These are phyloP conservation scores for Amanita subjunquillea DNA, from an alignment of 768 basidiomycete species.

Conservation along the genomic window DNA sequence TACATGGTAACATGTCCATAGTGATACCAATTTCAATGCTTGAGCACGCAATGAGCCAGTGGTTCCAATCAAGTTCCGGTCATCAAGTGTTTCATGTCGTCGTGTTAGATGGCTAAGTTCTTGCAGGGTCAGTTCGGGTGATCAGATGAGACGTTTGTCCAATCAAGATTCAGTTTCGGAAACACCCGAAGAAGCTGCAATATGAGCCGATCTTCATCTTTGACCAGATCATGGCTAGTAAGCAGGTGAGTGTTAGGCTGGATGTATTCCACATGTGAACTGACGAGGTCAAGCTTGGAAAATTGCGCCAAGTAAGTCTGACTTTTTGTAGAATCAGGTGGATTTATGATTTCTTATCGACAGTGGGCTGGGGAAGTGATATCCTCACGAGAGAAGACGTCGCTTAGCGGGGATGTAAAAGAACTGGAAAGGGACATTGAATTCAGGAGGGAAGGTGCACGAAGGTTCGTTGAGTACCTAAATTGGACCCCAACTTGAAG, in stretches of 20 bases:
- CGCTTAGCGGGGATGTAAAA: constrained; percentile 67
- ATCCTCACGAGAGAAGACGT: constrained; percentile 60
- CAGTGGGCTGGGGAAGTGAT: constrained; percentile 30
- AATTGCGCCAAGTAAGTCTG: too few relatives aligned
- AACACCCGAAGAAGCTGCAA: constrained; percentile 7
- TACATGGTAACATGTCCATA: constrained; percentile 27
- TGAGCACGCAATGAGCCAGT: too few relatives aligned
- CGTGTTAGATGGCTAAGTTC: too few relatives aligned
- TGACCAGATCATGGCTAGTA: background rate
- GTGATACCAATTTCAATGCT: too few relatives aligned
- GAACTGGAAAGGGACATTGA: constrained; percentile 83
- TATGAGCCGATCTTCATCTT: background rate
- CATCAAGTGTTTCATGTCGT: too few relatives aligned
- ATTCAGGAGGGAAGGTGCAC: constrained; percentile 60
- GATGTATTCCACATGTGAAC: background rate
- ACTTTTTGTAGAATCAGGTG: constrained; percentile 40
- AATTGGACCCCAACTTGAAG: background rate
- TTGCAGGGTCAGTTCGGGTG: too few relatives aligned
- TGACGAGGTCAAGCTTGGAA: constrained; percentile 28
- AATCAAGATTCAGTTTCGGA: background rate
- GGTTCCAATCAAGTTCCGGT: too few relatives aligned
- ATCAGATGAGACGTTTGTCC: background rate
- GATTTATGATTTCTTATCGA: too few relatives aligned
- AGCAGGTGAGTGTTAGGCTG: background rate
- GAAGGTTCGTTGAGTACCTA: constrained; percentile 40